Base-by-base conservation (phyloP, 1,139 yeast species). In the Saccharomyces pastorianus region DNA sequence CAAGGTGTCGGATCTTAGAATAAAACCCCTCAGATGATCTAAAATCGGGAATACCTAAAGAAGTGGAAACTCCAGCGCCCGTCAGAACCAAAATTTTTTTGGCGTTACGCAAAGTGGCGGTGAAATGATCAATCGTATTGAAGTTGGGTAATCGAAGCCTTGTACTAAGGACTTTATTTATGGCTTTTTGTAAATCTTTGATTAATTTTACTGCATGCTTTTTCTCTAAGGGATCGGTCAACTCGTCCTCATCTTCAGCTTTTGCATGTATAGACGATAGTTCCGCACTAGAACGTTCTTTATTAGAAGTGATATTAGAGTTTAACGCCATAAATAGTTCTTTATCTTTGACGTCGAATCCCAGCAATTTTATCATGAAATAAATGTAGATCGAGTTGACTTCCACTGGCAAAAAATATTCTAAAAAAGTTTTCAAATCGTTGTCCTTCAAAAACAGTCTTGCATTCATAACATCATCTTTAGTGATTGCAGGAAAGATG, bases 11-110 rank as follows among this genome's bases (percentile, higher is more conserved):
- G 58, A 93, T 80, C 64, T 81, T 80, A 1, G 89, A 78, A 70
- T 93, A 93, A 57, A 93, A 82, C 48, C 99, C 99, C 59, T 86
- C 77, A 8, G 90, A 83, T 0, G 97, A 90, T 65, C 99, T 79
- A 72, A 93, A 93, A 71, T 93, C 99, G 0, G 98, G 97, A 54
- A 91, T 91, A 1, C 97, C 98, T 56, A 91, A 73, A 41, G 91
- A 83, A 4, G 97, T 91, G 17, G 96, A 88, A 48, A 93, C 90
- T 20, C 99, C 99, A 0, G 99, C 99, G 4, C 99, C 99, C 0
- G 97, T 89, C 28, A 93, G 73, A 1, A 93, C 95, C 58, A 93
- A 65, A 23, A 93, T 80, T 54, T 83, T 85, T 20, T 77, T 68
- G 0, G 95, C 82, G 9, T 72, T 73, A 20, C 74, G 63, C 46